Percentiles rank a stretch among this genome's conserved stretches.
These are phyloP conservation scores for Tripidium arundinaceum DNA, from an alignment of 202 grass and related monocot species.

Conservation along the genomic window DNA sequence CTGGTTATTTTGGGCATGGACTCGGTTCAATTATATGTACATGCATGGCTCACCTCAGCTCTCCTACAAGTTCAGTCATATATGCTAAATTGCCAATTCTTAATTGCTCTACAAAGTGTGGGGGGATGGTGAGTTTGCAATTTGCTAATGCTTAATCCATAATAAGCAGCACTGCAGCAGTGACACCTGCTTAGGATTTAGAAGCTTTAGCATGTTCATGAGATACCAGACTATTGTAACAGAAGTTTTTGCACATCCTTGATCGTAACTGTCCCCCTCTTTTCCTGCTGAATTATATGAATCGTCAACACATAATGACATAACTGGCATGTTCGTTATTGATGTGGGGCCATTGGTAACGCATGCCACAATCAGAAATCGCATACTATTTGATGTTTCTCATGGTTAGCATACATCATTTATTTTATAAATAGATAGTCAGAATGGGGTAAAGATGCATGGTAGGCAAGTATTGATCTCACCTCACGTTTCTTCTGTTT, in stretches of 20 bases:
- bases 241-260: not conserved
- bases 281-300: not conserved
- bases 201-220: not conserved
- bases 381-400: not conserved
- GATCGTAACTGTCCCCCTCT: not conserved
- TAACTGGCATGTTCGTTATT: not conserved
- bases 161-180: not conserved
- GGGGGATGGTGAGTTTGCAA: not conserved
- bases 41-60: not conserved
- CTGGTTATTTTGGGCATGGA: not conserved
- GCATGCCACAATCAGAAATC: not conserved
- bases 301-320: not conserved
- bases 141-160: not conserved
- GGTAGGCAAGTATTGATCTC: not conserved
- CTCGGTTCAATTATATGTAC: not conserved
- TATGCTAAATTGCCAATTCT: not conserved
- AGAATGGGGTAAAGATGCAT: not conserved
- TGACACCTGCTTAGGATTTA: not conserved
- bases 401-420: not conserved
- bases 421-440: not conserved
- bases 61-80: not conserved
- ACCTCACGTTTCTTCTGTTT: not conserved
- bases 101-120: not conserved
- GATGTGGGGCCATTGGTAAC: not conserved
- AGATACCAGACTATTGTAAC: not conserved